Base-by-base conservation (phyloP, 495 filamentous ascomycete genomes). In the Amorphotheca resinae region DNA sequence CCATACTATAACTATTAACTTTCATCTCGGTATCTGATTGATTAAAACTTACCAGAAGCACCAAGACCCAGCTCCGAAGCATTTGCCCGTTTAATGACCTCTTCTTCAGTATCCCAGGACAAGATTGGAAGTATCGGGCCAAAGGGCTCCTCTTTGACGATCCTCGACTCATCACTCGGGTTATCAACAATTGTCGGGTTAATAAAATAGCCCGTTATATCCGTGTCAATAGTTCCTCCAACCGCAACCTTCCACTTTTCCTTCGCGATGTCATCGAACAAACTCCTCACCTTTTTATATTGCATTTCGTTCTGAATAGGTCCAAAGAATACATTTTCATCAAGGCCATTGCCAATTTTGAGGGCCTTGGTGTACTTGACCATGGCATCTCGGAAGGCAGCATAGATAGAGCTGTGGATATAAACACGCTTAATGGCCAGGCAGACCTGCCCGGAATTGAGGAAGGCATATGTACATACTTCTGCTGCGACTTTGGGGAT, bases 101-200 rank as follows among this genome's bases (percentile, higher is more conserved):
- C 72, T 1, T 60, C 61, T 41, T 71, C 64, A 44, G 73, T 64
- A 2, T 40, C 46, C 69, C 69, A 76, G 6, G 56, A 54, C 32
- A 70, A 52, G 8, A 66, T 47, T 20, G 70, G 70, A 1, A 73
- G 55, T 35, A 73, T 69, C 1, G 67, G 72, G 1, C 63, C 68
- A 44, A 72, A 72, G 0, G 59, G 59, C 49, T 74, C 70, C 41
- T 71, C 64, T 0, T 48, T 50, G 3, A 71, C 62, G 21, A 78
- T 64, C 0, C 59, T 51, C 0, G 69, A 71, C 35, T 68, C 54
- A 30, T 71, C 66, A 2, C 68, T 66, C 5, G 74, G 73, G 51
- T 72, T 71, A 41, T 76, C 69, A 40, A 80, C 68, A 55, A 80
- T 73, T 1, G 70, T 72, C 0, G 75, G 74, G 12, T 61, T 50